These are phyloP conservation scores for Colletotrichum gigasporum DNA, from an alignment of 2,329 filamentous ascomycete species.

Conservation along the genomic window DNA sequence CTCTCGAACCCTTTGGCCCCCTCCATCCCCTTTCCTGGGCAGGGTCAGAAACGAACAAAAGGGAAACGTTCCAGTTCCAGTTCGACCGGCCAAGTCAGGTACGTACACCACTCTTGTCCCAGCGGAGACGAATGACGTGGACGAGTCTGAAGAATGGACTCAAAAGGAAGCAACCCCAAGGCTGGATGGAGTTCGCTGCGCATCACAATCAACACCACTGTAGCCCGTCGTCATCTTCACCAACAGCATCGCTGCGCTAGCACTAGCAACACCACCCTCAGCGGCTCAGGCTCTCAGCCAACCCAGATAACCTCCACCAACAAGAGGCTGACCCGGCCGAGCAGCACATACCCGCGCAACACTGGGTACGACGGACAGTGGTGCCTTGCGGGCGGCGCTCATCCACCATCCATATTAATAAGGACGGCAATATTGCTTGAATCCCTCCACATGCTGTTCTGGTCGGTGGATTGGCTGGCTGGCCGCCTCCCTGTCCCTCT, in stretches of 20 bases:
- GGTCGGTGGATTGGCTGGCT: not conserved
- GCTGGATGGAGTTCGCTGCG: not conserved
- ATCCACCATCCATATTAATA: constrained; percentile 11
- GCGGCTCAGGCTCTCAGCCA: not conserved
- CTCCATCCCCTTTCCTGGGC: not conserved
- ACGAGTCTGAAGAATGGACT: not conserved
- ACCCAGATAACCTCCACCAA: not conserved
- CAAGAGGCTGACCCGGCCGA: constrained; percentile 4
- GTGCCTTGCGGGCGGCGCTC: constrained; percentile 7
- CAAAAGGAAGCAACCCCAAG: not conserved
- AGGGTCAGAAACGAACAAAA: constrained; percentile 17
- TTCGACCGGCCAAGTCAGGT: not conserved
- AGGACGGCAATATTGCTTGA: constrained; percentile 7
- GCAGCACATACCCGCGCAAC: not conserved
- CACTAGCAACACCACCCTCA: not conserved
- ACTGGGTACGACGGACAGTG: not conserved
- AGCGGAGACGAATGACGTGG: too few species aligned
- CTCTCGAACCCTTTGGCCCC: constrained; percentile 2
- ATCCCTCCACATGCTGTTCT: constrained; percentile 8
- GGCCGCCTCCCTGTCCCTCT: not conserved
- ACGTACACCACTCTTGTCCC: not conserved
- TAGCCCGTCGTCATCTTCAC: not conserved
- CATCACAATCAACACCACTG: not conserved
- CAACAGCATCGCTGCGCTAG: too few species aligned
- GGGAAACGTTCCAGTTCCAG: constrained; percentile 23